phyloP scores from a whole-genome alignment of 352 stramenopile species.

The Phytophthora tubulina region DNA sequence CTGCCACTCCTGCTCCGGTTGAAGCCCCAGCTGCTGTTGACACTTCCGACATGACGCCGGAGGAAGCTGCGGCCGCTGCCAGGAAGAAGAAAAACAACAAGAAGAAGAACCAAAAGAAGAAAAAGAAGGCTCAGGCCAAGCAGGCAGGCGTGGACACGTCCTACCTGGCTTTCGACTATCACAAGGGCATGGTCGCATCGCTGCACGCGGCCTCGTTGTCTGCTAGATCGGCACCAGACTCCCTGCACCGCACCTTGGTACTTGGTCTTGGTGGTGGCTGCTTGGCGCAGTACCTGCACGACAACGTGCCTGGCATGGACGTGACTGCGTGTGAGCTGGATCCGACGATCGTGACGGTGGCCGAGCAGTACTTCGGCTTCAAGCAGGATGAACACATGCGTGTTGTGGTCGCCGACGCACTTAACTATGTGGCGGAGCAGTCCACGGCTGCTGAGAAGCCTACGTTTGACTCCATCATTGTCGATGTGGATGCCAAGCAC shows the following conservation, averaged over 20 bases:
- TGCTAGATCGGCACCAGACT: constrained; percentile 17
- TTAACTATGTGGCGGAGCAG: constrained; percentile 56
- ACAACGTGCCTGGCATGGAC: constrained; percentile 56
- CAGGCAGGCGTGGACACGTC: constrained; percentile 54
- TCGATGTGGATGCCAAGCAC: constrained; percentile 85
- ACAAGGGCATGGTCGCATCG: constrained; percentile 77
- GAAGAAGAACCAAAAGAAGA: constrained; percentile 75
- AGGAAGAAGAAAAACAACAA: constrained; percentile 67
- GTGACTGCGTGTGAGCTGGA: constrained; percentile 80
- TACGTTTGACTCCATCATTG: constrained; percentile 66
- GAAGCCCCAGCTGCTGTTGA: constrained; percentile 20
- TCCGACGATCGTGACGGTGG: constrained; percentile 62
- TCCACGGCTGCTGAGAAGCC: constrained; percentile 20
- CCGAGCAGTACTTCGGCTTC: constrained; percentile 80
- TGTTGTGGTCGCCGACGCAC: constrained; percentile 59
- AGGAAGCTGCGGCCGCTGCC: constrained; percentile 34
- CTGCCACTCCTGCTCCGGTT: constrained; percentile 7
- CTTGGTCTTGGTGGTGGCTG: constrained; percentile 80
- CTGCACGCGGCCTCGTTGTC: constrained; percentile 56
- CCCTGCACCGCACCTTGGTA: constrained; percentile 53
- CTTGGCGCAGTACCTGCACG: constrained; percentile 72
- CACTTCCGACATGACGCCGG: constrained; percentile 30
- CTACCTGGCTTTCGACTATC: constrained; percentile 82
- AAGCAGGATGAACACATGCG: constrained; percentile 49
- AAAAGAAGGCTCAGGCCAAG: constrained; percentile 45